Base-by-base conservation (phyloP, 352 stramenopile genomes). In the Phytophthora pistaciae region DNA sequence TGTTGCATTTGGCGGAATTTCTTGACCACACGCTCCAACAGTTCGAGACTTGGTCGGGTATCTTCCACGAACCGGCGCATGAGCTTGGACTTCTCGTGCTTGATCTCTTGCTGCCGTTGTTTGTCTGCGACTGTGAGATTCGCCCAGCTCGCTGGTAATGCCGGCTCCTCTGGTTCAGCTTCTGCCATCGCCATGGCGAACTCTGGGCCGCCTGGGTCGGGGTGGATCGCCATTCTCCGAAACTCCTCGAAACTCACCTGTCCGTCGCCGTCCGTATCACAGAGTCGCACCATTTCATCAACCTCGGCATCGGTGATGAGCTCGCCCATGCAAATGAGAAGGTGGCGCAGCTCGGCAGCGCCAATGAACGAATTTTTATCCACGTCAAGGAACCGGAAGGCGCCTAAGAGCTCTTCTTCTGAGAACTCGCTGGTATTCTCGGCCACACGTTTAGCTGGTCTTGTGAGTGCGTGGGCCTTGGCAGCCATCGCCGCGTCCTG, bases 241-340 rank as follows among this genome's bases (percentile, higher is more conserved):
- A 98, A 98, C 70, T 98, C 95, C 14, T 96, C 88, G 61, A 95
- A 98, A 49, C 84, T 97, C 25, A 97, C 91, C 68, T 98, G 93
- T 11, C 94, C 93, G 64, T 99, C 96, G 38, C 94, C 95, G 73
- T 99, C 95, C 3, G 73, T 77, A 74, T 99, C 96, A 33, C 97
- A 93, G 66, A 99, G 90, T 46, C 84, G 81, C 55, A 98, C 91
- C 95, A 98, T 99, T 77, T 92, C 87, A 61, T 98, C 90, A 10
- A 98, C 81, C 60, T 99, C 96, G 57, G 98, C 95, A 66, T 98
- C 95, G 6, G 95, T 98, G 60, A 98, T 95, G 49, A 98, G 87
- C 72, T 99, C 95, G 33, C 96, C 96, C 95, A 98, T 98, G 71
- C 95, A 98, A 40, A 98, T 94, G 1, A 99, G 79, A 56, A 98